These are phyloP conservation scores for Phytomonas serpens DNA, from an alignment of 208 protist species.

Conservation along the genomic window DNA sequence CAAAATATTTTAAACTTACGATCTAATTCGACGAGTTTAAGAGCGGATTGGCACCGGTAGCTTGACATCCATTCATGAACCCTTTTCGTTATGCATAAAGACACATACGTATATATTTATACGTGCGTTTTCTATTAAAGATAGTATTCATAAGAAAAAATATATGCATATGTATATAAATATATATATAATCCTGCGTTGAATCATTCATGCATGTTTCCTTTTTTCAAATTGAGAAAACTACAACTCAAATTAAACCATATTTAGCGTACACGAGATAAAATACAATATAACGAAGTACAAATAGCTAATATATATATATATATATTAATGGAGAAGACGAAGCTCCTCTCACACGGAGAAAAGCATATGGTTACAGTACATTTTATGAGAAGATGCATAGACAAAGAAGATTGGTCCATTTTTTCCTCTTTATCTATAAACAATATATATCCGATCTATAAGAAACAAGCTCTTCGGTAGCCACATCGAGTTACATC, in stretches of 20 bases:
- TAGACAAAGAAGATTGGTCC: no score
- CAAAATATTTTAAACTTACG: conserved; percentile 31
- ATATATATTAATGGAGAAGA: conserved; percentile 3
- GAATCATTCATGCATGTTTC: not conserved
- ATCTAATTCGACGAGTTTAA: conserved; percentile 60
- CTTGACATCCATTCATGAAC: no score
- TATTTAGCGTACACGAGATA: not conserved
- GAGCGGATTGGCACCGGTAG: conserved; percentile 56
- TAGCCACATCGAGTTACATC: no score
- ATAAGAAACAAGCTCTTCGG: no score
- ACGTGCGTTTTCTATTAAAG: not conserved
- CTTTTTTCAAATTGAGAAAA: not conserved
- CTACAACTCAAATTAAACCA: not conserved
- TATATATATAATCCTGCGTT: not conserved
- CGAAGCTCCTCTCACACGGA: no score
- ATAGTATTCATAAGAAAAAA: not conserved
- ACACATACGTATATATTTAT: not conserved
- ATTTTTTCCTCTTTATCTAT: no score
- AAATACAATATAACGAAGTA: conserved; percentile 5
- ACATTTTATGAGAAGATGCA: no score
- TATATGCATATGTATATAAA: not conserved
- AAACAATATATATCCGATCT: no score
- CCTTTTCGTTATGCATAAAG: conserved; percentile 9
- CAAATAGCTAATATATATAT: conserved; percentile 8
- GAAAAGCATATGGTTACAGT: no score